A percentile compares a stretch with the other conserved stretches of the same genome.
phyloP scores from a whole-genome alignment of 805 yeast species.

The Metschnikowia aberdeeniae region DNA sequence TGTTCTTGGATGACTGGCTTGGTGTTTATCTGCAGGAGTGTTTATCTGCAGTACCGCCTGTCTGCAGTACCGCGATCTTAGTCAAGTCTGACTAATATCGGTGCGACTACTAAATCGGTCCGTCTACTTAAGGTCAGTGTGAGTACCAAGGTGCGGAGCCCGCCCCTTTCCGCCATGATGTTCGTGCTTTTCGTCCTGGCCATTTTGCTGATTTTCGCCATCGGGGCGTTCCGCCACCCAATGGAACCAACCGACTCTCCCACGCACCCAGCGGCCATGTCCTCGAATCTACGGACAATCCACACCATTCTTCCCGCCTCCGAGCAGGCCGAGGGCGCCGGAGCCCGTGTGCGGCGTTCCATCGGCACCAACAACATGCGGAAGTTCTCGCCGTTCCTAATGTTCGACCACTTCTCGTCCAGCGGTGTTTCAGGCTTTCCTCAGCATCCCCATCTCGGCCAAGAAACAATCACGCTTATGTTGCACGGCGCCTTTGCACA shows the following conservation, averaged over 20 bases:
- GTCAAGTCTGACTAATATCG: background rate
- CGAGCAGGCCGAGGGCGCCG: conserved; percentile 81
- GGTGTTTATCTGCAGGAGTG: too few relatives aligned
- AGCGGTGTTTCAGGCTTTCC: conserved; percentile 71
- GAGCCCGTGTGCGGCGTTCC: conserved; percentile 78
- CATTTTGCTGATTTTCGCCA: background rate
- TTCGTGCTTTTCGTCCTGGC: background rate
- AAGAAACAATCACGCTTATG: conserved; percentile 72
- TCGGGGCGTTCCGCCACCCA: background rate
- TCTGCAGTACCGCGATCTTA: too few relatives aligned
- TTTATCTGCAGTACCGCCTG: too few relatives aligned
- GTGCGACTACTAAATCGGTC: too few relatives aligned
- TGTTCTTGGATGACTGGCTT: too few relatives aligned
- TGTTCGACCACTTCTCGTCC: conserved; percentile 75
- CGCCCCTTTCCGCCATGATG: background rate
- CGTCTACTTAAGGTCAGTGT: too few relatives aligned
- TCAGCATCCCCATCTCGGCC: conserved; percentile 81
- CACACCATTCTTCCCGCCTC: conserved; percentile 41
- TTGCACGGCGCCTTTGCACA: conserved; percentile 68
- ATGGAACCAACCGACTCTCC: background rate
- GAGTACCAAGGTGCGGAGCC: too few relatives aligned
- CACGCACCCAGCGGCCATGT: too few relatives aligned
- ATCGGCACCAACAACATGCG: conserved; percentile 66
- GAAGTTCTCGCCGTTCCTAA: conserved; percentile 75
- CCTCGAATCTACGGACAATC: conserved; percentile 21